phyloP scores from a whole-genome alignment of 2,329 filamentous ascomycete genomes.

The Aureobasidium mangrovei region DNA sequence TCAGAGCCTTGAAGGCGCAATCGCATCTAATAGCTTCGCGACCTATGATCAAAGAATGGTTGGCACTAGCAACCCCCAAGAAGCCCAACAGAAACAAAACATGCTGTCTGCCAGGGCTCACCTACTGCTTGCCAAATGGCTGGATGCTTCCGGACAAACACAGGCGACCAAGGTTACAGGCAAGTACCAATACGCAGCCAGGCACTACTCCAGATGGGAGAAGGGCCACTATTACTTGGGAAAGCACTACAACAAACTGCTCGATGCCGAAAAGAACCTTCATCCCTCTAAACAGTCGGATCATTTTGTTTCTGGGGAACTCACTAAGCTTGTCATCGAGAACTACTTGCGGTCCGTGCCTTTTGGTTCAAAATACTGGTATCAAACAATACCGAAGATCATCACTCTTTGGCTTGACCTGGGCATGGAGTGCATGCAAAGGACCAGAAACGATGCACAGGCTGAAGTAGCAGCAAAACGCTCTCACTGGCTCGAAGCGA shows the following conservation, averaged over 20 bases:
- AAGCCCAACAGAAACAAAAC: slow-evolving; percentile 42
- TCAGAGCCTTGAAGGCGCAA: slow-evolving; percentile 78
- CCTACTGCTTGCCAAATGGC: slow-evolving; percentile 89
- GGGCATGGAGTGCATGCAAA: slow-evolving; percentile 55
- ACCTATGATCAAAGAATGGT: slow-evolving; percentile 31
- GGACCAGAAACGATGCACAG: slow-evolving; percentile 35
- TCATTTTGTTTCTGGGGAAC: slow-evolving; percentile 61
- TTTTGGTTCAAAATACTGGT: slow-evolving; percentile 89
- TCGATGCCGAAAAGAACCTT: slow-evolving; percentile 78
- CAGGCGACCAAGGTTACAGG: slow-evolving; percentile 69
- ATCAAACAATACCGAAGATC: slow-evolving; percentile 85
- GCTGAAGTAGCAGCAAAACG: slow-evolving; percentile 40
- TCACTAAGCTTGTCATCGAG: slow-evolving; percentile 80
- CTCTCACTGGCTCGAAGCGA: slow-evolving; percentile 55
- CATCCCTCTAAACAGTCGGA: slow-evolving; percentile 60
- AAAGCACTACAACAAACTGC: slow-evolving; percentile 91
- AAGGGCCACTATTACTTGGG: slow-evolving; percentile 97
- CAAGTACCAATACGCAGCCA: slow-evolving; percentile 77
- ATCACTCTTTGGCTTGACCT: slow-evolving; percentile 93
- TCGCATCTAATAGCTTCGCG: slow-evolving; percentile 69
- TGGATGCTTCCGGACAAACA: slow-evolving; percentile 89
- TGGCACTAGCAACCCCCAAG: slow-evolving; percentile 21
- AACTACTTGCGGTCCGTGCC: slow-evolving; percentile 83
- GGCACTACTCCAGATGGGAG: slow-evolving; percentile 66
- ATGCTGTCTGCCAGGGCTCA: slow-evolving; percentile 68